These are phyloP conservation scores for Hypericum perforatum DNA, from an alignment of 345 rosid species.

Conservation along the genomic window DNA sequence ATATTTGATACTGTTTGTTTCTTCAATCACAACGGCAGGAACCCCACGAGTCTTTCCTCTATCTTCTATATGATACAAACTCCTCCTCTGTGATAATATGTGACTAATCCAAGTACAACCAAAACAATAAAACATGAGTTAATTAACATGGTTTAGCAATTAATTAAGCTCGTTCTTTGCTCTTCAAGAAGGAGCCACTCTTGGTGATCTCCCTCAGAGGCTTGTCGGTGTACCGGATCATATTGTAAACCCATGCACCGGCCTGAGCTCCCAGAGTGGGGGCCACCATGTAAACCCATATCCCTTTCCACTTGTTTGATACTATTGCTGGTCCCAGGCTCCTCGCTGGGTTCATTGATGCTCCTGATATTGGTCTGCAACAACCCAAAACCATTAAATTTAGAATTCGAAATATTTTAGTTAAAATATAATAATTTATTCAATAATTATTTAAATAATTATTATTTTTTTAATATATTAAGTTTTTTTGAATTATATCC, in stretches of 20 bases:
- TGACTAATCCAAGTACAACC: not conserved
- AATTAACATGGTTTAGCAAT: not conserved
- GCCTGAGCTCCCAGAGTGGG: slow-evolving; percentile 65
- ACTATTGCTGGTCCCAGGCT: slow-evolving; percentile 86
- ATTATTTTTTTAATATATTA: too few species aligned
- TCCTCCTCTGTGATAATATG: too few species aligned
- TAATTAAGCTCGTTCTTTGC: not conserved
- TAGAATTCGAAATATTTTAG: too few species aligned
- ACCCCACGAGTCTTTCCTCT: too few species aligned
- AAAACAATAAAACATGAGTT: not conserved
- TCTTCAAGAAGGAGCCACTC: slow-evolving; percentile 5
- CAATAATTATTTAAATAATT: too few species aligned
- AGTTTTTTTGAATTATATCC: too few species aligned
- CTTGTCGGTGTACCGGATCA: slow-evolving; percentile 66
- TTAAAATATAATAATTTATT: not conserved
- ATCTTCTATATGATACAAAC: too few species aligned
- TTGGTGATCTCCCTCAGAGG: slow-evolving; percentile 35
- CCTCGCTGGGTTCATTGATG: slow-evolving; percentile 87
- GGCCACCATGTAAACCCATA: slow-evolving; percentile 59
- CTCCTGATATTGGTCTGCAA: slow-evolving; percentile 65
- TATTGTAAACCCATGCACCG: slow-evolving; percentile 72
- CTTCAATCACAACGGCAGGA: too few species aligned
- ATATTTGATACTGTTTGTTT: too few species aligned
- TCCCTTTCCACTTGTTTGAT: slow-evolving; percentile 35
- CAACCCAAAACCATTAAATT: too few species aligned